Percentiles rank a stretch among this genome's conserved stretches.
Evolutionary conservation across 2,329 filamentous ascomycete genomes (phyloP).

Genomic region (Aspergillus niger): DNA sequence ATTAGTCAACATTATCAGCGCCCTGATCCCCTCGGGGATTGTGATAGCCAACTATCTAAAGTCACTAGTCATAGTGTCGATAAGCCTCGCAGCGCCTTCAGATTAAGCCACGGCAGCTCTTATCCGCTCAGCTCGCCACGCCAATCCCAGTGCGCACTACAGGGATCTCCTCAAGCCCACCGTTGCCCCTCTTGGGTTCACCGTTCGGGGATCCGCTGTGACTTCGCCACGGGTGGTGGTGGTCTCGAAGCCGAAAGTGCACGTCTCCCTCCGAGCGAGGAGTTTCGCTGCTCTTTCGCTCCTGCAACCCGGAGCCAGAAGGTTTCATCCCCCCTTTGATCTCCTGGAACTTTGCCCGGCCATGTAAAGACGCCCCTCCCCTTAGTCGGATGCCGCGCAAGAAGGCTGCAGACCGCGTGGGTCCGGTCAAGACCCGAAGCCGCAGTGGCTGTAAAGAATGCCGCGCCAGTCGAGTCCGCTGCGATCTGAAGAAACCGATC

Average conservation of each 20-base stretch:
- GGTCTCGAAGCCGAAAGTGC: neutral
- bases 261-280: neutral
- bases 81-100: neutral
- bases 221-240: neutral
- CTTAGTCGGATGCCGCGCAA: slow-evolving; percentile 37
- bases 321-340: neutral
- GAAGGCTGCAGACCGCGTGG: slow-evolving; percentile 39
- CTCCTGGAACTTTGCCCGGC: slow-evolving; percentile 13
- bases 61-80: neutral
- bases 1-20: too few relatives aligned
- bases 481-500: slow-evolving; percentile 41
- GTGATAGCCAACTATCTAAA: neutral
- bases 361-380: slow-evolving; percentile 27
- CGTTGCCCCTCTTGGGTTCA: neutral
- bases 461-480: slow-evolving; percentile 44
- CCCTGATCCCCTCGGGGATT: too few relatives aligned
- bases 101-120: neutral
- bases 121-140: neutral
- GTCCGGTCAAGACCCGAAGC: slow-evolving; percentile 42
- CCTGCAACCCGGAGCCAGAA: neutral
- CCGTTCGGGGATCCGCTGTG: neutral
- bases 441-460: slow-evolving; percentile 46
- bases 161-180: neutral
- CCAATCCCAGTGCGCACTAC: neutral
- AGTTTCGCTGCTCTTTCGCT: neutral